These are phyloP conservation scores for Mallotus japonicus DNA, from an alignment of 441 rosid genomes.

Conservation along the genomic window DNA sequence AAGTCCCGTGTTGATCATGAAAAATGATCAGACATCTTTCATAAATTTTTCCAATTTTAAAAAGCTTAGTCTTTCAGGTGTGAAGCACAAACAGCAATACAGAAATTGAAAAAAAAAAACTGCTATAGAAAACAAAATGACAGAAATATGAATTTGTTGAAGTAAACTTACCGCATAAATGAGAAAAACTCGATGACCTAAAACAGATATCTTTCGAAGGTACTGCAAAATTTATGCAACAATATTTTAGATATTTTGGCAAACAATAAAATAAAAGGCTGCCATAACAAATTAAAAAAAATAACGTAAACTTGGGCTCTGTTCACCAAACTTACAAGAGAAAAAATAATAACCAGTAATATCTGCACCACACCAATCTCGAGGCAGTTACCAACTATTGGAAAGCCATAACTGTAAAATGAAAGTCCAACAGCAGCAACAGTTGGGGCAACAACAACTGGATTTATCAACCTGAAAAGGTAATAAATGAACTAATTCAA, in stretches of 20 bases:
- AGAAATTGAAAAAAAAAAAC: background rate
- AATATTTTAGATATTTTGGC: slow-evolving; percentile 19
- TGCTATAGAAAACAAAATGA: background rate
- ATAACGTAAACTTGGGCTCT: slow-evolving; percentile 15
- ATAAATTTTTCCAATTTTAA: background rate
- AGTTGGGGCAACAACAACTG: slow-evolving; percentile 97
- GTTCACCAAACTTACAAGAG: slow-evolving; percentile 69
- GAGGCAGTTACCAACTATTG: slow-evolving; percentile 82
- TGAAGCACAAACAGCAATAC: background rate
- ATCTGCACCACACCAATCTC: slow-evolving; percentile 88
- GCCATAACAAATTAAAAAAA: background rate
- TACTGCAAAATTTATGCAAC: slow-evolving; percentile 53
- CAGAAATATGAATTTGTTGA: slow-evolving; percentile 1
- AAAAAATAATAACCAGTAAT: slow-evolving; percentile 74
- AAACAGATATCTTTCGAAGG: slow-evolving; percentile 90
- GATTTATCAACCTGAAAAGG: slow-evolving; percentile 75
- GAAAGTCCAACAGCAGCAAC: slow-evolving; percentile 98
- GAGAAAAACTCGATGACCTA: slow-evolving; percentile 89
- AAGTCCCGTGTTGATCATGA: background rate
- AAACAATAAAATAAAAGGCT: slow-evolving; percentile 7
- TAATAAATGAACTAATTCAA: slow-evolving; percentile 18
- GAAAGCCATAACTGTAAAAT: slow-evolving; percentile 90
- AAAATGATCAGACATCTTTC: background rate
- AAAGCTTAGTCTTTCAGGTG: background rate
- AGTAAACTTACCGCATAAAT: slow-evolving; percentile 77